phyloP scores from a whole-genome alignment of 352 stramenopile genomes.

The Hyaloperonospora brassicae region DNA sequence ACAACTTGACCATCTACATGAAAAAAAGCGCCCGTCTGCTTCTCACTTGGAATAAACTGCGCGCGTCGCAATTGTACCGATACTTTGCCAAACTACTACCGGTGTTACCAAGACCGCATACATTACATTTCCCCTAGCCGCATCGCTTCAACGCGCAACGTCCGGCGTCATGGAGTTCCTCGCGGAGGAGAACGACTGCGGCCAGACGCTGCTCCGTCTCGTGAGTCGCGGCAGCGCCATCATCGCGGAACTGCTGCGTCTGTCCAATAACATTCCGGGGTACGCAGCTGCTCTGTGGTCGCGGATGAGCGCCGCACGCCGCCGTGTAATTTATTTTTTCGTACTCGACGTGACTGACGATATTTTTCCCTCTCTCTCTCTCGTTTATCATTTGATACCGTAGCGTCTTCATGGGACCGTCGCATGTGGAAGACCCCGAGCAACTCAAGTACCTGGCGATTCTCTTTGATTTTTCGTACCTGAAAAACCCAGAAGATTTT shows the following conservation, averaged over 20 bases:
- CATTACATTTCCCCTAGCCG: background rate
- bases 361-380: no score
- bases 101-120: no score
- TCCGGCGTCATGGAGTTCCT: conserved; percentile 70
- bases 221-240: conserved; percentile 88
- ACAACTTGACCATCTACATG: no score
- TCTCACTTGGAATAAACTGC: no score
- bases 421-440: conserved; percentile 82
- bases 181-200: conserved; percentile 90
- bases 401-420: conserved; percentile 80
- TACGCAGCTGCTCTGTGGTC: conserved; percentile 15
- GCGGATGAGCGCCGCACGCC: no score
- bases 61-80: no score
- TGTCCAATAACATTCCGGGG: conserved; percentile 88
- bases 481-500: conserved; percentile 92
- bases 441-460: conserved; percentile 89
- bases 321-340: no score
- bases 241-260: conserved; percentile 87
- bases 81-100: no score
- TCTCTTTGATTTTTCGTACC: conserved; percentile 92
- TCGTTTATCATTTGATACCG: conserved; percentile 7
- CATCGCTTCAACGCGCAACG: conserved; percentile 18
- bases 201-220: conserved; percentile 89
- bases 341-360: no score
- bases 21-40: no score